Percentiles rank a stretch among this genome's conserved stretches.
Conservation (phyloP, 768 basidiomycete genomes). For the Mycena galericulata region DNA sequence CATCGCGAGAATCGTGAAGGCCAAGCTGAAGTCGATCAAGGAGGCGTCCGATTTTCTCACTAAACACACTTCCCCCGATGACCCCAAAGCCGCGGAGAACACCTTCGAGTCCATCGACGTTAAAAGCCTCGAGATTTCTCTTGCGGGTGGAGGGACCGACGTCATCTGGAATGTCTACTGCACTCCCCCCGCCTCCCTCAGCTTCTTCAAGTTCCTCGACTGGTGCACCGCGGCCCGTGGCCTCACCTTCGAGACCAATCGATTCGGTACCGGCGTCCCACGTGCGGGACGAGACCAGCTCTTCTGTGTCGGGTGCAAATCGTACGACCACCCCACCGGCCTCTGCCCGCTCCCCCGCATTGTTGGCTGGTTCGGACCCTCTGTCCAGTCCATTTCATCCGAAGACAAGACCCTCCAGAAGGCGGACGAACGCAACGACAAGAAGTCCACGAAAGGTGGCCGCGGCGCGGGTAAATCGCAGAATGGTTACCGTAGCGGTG, state of each 20-base stretch:
- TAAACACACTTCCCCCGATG: neutral
- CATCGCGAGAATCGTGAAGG: neutral
- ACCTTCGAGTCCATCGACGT: neutral
- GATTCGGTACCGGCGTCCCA: neutral
- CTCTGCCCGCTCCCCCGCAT: slow-evolving; percentile 15
- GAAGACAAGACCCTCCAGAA: neutral
- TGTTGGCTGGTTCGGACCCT: slow-evolving; percentile 3
- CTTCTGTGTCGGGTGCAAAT: slow-evolving; percentile 15
- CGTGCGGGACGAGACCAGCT: neutral
- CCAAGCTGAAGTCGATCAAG: slow-evolving; percentile 3
- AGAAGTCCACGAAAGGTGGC: slow-evolving; percentile 1
- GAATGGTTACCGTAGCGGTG: neutral
- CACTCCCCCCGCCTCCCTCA: neutral
- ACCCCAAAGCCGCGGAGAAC: neutral
- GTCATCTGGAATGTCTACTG: slow-evolving; percentile 5
- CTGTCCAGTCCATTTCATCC: neutral
- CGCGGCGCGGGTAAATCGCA: neutral
- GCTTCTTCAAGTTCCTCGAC: neutral
- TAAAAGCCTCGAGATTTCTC: slow-evolving; percentile 1
- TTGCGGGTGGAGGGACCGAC: neutral
- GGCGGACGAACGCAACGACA: neutral
- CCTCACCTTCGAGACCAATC: neutral
- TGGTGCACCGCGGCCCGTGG: neutral
- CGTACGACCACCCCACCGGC: slow-evolving; percentile 13
- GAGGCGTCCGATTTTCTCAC: neutral